Evolutionary conservation across 2,329 filamentous ascomycete species (phyloP).

Genomic region (Pyricularia sp.): DNA sequence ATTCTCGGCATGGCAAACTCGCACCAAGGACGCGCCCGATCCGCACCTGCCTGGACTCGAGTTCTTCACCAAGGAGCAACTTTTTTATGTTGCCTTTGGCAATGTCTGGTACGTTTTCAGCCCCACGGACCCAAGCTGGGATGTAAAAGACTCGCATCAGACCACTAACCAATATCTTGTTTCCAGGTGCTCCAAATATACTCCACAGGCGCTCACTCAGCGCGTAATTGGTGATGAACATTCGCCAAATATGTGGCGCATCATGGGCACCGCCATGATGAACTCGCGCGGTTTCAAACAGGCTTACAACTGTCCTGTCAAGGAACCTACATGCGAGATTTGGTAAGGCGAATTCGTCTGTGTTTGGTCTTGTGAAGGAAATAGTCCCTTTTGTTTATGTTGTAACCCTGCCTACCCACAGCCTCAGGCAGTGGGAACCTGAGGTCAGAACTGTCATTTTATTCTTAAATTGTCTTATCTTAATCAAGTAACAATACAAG

Average conservation of each 20-base stretch:
- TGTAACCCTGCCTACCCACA: background rate
- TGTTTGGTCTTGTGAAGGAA: background rate
- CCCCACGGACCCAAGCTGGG: background rate
- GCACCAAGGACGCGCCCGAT: slow-evolving; percentile 12
- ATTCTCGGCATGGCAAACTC: slow-evolving; percentile 56
- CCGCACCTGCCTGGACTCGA: slow-evolving; percentile 6
- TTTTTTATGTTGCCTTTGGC: slow-evolving; percentile 58
- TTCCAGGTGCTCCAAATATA: slow-evolving; percentile 45
- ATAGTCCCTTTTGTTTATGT: background rate
- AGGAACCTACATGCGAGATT: slow-evolving; percentile 57
- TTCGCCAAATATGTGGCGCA: slow-evolving; percentile 51
- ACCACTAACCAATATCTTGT: background rate
- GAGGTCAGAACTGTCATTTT: background rate
- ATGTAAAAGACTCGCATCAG: background rate
- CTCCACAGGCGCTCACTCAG: slow-evolving; percentile 45
- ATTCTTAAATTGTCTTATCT: background rate
- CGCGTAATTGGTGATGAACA: slow-evolving; percentile 55
- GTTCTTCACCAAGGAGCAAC: slow-evolving; percentile 51
- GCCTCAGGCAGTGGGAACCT: background rate
- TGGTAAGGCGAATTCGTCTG: slow-evolving; percentile 37
- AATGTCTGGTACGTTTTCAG: slow-evolving; percentile 40
- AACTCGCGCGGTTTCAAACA: slow-evolving; percentile 59
- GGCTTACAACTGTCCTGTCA: slow-evolving; percentile 55
- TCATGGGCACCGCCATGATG: slow-evolving; percentile 48
- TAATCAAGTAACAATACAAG: background rate